Base-by-base conservation (phyloP, 176 grass and related monocot genomes). In the Musa itinerans region DNA sequence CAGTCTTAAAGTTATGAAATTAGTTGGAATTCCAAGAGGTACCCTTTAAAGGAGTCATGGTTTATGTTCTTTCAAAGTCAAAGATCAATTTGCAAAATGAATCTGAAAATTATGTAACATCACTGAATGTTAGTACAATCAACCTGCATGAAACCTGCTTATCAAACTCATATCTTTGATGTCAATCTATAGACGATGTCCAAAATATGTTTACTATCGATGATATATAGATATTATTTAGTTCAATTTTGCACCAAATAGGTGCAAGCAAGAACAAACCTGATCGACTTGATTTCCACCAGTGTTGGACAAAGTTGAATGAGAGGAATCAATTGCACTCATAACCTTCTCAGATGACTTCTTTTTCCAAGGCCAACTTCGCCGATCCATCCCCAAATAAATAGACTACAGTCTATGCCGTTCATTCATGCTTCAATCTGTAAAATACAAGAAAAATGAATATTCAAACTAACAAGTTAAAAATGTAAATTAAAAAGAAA, bases 281-380 rank as follows among this genome's bases (percentile, higher is more conserved):
- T 79, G 53, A 58, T 79, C 66, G 2, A 10, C 66, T 65, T 71
- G 65, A 58, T 79, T 79, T 66, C 17, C 25, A 53, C 10, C 53
- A 26, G 65, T 20, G 55, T 57, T 59, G 50, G 66, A 14, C 15
- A 17, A 79, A 50, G 77, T 20, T 23, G 52, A 19, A 49, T 12
- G 23, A 12, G 54, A 49, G 14, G 77, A 79, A 65, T 70, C 19
- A 69, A 25, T 54, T 49, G 66, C 48, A 48, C 2, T 23, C 23
- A 15, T 34, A 23, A 19, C 66, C 52, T 79, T 79, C 11, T 79
- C 77, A 17, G 66, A 79, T 49, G 65, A 79, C 16, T 69, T 69
- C 66, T 59, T 79, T 26, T 70, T 79, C 77, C 77, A 79, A 23
- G 66, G 77, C 77, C 77, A 79, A 58, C 77, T 79, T 71, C 77